These are phyloP conservation scores for Phytophthora ramorum DNA, from an alignment of 352 stramenopile species.

Conservation along the genomic window DNA sequence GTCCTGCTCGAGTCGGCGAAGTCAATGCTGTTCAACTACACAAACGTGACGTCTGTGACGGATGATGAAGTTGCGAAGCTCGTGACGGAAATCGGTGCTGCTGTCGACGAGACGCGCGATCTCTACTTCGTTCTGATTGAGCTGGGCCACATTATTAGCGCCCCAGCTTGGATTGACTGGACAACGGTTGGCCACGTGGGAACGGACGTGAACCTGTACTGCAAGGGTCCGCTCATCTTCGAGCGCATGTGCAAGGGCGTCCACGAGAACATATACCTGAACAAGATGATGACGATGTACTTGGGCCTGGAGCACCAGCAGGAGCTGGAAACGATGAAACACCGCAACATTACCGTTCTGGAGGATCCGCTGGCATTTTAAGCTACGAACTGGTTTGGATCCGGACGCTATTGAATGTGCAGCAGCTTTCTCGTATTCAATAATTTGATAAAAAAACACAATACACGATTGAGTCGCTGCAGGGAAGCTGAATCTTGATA, in stretches of 20 bases:
- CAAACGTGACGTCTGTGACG: constrained; percentile 54
- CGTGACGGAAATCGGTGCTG: constrained; percentile 42
- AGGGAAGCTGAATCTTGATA: neutral
- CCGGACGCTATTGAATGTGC: neutral
- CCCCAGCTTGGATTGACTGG: constrained; percentile 57
- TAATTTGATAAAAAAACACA: neutral
- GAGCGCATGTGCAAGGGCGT: constrained; percentile 71
- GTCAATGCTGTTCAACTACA: constrained; percentile 58
- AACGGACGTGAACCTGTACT: constrained; percentile 81
- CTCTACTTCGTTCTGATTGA: constrained; percentile 58
- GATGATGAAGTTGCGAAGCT: constrained; percentile 37
- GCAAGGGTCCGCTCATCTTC: constrained; percentile 63
- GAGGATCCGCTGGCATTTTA: constrained; percentile 34
- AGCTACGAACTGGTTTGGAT: neutral
- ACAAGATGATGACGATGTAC: constrained; percentile 81
- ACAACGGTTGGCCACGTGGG: constrained; percentile 71
- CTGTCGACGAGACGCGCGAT: constrained; percentile 52
- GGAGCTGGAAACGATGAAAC: constrained; percentile 65
- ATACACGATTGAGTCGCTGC: neutral
- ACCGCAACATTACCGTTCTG: constrained; percentile 48
- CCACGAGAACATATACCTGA: constrained; percentile 75
- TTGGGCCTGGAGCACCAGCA: constrained; percentile 65
- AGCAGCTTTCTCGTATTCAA: neutral
- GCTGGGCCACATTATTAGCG: constrained; percentile 60
- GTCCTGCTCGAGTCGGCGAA: constrained; percentile 44